phyloP scores from a whole-genome alignment of 1,139 yeast species.

The Suhomyces maxii region DNA sequence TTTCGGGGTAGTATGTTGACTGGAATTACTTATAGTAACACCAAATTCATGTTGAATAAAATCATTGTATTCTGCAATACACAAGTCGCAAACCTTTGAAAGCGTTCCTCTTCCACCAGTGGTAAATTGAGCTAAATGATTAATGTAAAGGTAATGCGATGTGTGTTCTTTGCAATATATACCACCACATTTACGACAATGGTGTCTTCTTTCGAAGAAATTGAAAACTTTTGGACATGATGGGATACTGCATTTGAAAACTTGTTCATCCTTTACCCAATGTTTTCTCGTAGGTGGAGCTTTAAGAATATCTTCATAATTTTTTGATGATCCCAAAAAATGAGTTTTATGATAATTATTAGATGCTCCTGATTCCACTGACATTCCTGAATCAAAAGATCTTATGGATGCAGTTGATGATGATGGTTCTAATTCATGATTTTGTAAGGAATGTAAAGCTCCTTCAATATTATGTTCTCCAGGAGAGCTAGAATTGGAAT shows the following conservation, averaged over 20 bases:
- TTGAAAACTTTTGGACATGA: constrained; percentile 64
- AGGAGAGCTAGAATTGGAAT: constrained; percentile 8
- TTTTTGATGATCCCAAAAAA: constrained; percentile 13
- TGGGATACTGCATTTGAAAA: constrained; percentile 58
- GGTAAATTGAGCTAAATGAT: constrained; percentile 68
- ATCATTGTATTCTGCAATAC: constrained; percentile 69
- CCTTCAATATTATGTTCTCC: constrained; percentile 10
- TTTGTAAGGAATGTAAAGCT: constrained; percentile 9
- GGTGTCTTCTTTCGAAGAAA: constrained; percentile 85
- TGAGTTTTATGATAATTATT: constrained; percentile 9
- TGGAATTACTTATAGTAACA: constrained; percentile 14
- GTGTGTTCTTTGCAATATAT: constrained; percentile 77
- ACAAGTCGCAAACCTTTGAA: constrained; percentile 75
- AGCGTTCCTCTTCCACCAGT: constrained; percentile 74
- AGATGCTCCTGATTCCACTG: constrained; percentile 30
- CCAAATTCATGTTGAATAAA: constrained; percentile 47
- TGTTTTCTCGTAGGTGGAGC: constrained; percentile 65
- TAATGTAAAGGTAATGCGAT: constrained; percentile 57
- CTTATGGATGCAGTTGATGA: constrained; percentile 32
- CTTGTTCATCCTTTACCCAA: constrained; percentile 75
- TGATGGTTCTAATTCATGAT: constrained; percentile 11
- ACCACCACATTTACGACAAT: constrained; percentile 93
- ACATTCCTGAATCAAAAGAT: constrained; percentile 38
- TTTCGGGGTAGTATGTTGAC: background rate
- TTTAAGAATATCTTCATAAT: constrained; percentile 31